phyloP scores from a whole-genome alignment of 164 flowering plant species.

The Cinnamomum micranthum region DNA sequence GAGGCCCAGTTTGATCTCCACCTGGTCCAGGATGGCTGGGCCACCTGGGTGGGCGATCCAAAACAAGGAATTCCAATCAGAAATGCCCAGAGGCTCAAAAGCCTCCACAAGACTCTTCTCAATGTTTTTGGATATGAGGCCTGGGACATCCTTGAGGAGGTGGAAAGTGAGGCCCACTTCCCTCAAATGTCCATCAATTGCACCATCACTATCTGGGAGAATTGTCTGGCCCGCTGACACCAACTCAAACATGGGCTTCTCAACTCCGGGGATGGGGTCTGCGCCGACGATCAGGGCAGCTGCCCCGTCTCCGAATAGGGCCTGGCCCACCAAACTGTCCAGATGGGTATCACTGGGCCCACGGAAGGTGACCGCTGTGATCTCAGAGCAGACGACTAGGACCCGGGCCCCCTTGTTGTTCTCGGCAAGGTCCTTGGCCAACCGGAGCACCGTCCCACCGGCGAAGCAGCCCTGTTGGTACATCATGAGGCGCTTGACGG shows the following conservation, averaged over 20 bases:
- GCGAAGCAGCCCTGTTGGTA: slow-evolving; percentile 51
- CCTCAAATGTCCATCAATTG: slow-evolving; percentile 38
- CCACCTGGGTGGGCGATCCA: slow-evolving; percentile 51
- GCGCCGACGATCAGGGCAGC: slow-evolving; percentile 45
- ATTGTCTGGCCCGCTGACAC: slow-evolving; percentile 41
- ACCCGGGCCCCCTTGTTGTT: slow-evolving; percentile 52
- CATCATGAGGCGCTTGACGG: slow-evolving; percentile 52
- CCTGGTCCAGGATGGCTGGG: slow-evolving; percentile 43
- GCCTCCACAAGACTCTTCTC: slow-evolving; percentile 41
- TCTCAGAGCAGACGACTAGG: slow-evolving; percentile 46
- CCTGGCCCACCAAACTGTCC: slow-evolving; percentile 44
- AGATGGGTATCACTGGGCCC: slow-evolving; percentile 37
- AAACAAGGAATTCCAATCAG: slow-evolving; percentile 43
- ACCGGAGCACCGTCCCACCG: slow-evolving; percentile 44
- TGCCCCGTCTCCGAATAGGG: slow-evolving; percentile 48
- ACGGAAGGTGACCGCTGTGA: slow-evolving; percentile 36
- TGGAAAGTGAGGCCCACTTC: slow-evolving; percentile 46
- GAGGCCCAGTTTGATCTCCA: slow-evolving; percentile 27
- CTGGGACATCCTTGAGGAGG: slow-evolving; percentile 43
- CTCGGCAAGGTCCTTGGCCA: slow-evolving; percentile 51
- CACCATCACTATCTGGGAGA: slow-evolving; percentile 42
- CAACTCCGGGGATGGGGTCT: slow-evolving; percentile 28
- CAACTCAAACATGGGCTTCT: slow-evolving; percentile 32
- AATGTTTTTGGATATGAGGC: slow-evolving; percentile 39
- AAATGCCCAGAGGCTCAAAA: slow-evolving; percentile 38